Evolutionary conservation across 768 basidiomycete genomes (phyloP).

Genomic region (Hygrocybe punicea): DNA sequence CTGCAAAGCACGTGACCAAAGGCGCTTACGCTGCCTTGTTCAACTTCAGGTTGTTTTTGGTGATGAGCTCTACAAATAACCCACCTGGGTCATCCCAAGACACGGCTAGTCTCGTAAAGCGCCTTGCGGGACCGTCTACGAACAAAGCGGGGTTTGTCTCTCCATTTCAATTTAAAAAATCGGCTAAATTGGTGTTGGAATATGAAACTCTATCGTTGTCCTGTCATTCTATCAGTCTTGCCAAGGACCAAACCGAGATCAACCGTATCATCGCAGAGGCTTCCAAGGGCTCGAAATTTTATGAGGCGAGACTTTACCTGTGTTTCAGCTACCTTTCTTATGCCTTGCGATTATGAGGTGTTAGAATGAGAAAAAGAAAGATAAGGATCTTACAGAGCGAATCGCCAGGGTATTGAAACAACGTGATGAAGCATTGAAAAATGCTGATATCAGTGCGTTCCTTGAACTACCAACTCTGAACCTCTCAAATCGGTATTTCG

Average conservation of each 20-base stretch:
- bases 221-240: no score
- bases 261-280: slow-evolving; percentile 87
- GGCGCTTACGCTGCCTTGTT: no score
- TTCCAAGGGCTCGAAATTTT: slow-evolving; percentile 91
- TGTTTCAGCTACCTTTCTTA: neutral
- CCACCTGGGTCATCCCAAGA: slow-evolving; percentile 48
- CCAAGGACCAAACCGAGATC: slow-evolving; percentile 77
- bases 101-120: slow-evolving; percentile 65
- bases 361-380: slow-evolving; percentile 87
- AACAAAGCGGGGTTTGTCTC: slow-evolving; percentile 78
- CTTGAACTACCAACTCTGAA: neutral
- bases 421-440: slow-evolving; percentile 55
- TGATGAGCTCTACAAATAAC: neutral
- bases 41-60: no score
- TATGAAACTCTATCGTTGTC: neutral
- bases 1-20: no score
- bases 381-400: slow-evolving; percentile 75
- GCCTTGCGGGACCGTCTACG: slow-evolving; percentile 84
- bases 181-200: neutral
- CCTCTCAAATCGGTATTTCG: slow-evolving; percentile 22
- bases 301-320: slow-evolving; percentile 51
- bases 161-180: no score
- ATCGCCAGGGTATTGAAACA: slow-evolving; percentile 67
- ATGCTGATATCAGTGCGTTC: slow-evolving; percentile 54
- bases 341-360: slow-evolving; percentile 2